Conservation (phyloP, 805 yeast species). For the Hanseniaspora singularis region DNA sequence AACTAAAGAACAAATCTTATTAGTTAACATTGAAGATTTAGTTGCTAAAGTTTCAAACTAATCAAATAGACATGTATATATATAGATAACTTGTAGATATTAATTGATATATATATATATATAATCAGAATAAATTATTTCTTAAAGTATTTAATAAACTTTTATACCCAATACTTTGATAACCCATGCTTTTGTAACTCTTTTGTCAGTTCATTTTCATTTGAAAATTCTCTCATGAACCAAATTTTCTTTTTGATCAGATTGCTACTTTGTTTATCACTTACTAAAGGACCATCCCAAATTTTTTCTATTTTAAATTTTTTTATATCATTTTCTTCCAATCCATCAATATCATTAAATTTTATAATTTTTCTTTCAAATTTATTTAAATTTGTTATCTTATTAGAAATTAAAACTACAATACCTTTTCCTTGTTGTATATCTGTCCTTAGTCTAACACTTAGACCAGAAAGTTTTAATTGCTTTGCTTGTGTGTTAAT, state of each 20-base stretch:
- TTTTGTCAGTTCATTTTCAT: constrained; percentile 40
- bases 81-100: no score
- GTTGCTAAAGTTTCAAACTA: constrained; percentile 5
- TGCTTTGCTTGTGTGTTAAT: constrained; percentile 75
- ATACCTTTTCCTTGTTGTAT: constrained; percentile 63
- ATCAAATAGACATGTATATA: no score
- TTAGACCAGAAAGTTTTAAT: constrained; percentile 50
- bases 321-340: constrained; percentile 31
- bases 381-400: constrained; percentile 52
- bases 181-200: constrained; percentile 41
- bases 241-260: constrained; percentile 32
- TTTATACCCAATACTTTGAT: constrained; percentile 48
- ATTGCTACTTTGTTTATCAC: constrained; percentile 14
- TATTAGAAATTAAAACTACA: constrained; percentile 49
- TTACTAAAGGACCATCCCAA: constrained; percentile 35
- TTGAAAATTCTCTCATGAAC: constrained; percentile 46
- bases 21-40: constrained; percentile 74
- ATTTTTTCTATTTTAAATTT: constrained; percentile 38
- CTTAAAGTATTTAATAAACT: background rate
- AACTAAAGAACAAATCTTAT: constrained; percentile 20
- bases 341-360: constrained; percentile 25
- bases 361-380: constrained; percentile 49
- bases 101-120: background rate
- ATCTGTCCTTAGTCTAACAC: constrained; percentile 42
- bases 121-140: background rate